phyloP scores from a whole-genome alignment of 352 stramenopile species.

The Phytophthora fragariae region DNA sequence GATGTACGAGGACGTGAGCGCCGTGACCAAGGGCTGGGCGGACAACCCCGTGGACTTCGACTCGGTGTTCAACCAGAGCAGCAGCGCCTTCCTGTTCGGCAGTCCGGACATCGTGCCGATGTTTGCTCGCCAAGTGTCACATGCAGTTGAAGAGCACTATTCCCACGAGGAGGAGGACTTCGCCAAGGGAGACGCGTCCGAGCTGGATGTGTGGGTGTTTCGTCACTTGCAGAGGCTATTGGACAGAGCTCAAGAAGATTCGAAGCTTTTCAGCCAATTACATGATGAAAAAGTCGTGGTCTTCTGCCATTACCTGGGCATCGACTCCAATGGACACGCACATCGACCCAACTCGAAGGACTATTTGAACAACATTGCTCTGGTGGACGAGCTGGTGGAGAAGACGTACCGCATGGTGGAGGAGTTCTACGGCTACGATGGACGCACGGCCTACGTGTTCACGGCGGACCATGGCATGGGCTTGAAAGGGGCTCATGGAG shows the following conservation, averaged over 20 bases:
- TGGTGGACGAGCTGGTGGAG: constrained; percentile 83
- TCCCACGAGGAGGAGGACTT: constrained; percentile 86
- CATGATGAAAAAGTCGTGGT: constrained; percentile 60
- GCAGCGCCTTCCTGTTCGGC: constrained; percentile 70
- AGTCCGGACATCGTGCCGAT: constrained; percentile 90
- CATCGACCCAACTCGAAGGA: constrained; percentile 79
- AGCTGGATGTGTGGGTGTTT: constrained; percentile 85
- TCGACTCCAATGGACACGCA: constrained; percentile 88
- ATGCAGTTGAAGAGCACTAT: constrained; percentile 76
- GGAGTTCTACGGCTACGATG: constrained; percentile 76
- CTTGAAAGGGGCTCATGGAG: constrained; percentile 81
- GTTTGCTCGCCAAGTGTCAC: constrained; percentile 80
- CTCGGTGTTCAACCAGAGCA: constrained; percentile 88
- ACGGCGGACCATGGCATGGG: constrained; percentile 90
- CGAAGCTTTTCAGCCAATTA: constrained; percentile 45
- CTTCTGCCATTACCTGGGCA: constrained; percentile 87
- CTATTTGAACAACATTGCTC: constrained; percentile 87
- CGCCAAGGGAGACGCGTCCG: constrained; percentile 69
- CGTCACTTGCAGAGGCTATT: constrained; percentile 59
- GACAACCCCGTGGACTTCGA: constrained; percentile 91
- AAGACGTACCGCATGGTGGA: constrained; percentile 64
- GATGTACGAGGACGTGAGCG: constrained; percentile 91
- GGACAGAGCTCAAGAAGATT: constrained; percentile 14
- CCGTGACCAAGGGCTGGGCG: constrained; percentile 89
- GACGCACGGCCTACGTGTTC: constrained; percentile 81